Base-by-base conservation (phyloP, 2,329 filamentous ascomycete species). In the Graphiopsis chlorocephala region DNA sequence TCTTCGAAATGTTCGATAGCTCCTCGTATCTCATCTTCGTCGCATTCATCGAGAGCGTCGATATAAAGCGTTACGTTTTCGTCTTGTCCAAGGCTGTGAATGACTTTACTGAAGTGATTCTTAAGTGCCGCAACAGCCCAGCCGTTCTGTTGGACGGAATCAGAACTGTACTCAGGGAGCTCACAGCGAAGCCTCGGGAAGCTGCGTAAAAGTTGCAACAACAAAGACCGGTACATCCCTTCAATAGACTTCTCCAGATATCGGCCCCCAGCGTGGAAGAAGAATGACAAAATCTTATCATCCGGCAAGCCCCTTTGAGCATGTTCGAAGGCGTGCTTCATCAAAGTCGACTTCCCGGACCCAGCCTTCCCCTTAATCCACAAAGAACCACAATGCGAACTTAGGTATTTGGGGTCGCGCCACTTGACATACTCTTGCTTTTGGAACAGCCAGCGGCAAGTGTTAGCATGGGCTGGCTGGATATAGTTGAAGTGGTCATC, bases 341-440 rank as follows among this genome's bases (percentile, higher is more conserved):
- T 65, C 23, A 67, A 28, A 6, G 67, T 67, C 7, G 67, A 68
- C 38, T 68, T 68, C 1, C 67, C 67, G 11, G 64, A 50, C 10
- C 65, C 67, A 17, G 67, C 63, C 29, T 67, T 68, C 1, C 67
- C 67, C 53, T 68, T 68, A 38, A 68, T 63, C 67, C 67, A 67
- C 2, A 68, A 38, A 8, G 67, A 55, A 38, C 14, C 56, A 35
- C 20, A 26, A 14, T 56, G 53, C 10, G 53, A 15, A n/a, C 6
- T n/a, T n/a, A 33, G 28, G 10, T n/a, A n/a, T n/a, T 10, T 20
- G 14, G 10, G 33, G 23, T 60, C 56, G 3, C 33, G 42, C 63
- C 63, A 65, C n/a, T 20, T 35, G 17, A 25, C 17, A 31, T 61
- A 65, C 25, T 42, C 29, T n/a, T 15, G 12, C n/a, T 61, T 45